Base-by-base conservation (phyloP, 371 early-diverging fungal species). In the Funneliformis caledonium region DNA sequence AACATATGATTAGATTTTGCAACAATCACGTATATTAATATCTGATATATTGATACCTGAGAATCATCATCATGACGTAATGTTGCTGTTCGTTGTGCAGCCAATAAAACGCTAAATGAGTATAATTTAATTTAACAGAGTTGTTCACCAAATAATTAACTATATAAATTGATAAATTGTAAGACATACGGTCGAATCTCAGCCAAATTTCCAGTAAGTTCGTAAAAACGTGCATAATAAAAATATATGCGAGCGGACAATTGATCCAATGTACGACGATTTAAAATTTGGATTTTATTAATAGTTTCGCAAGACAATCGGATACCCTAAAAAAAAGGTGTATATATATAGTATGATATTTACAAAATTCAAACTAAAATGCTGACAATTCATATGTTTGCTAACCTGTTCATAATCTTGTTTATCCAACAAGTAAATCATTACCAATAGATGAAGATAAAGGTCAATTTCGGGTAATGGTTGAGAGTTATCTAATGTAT, bases 241-340 rank as follows among this genome's bases (percentile, higher is more conserved):
- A 97, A 98, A 89, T 94, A 96, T 47, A 97, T 87, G 73, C 94
- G 93, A 65, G 97, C 96, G 8, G 95, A 91, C 45, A 98, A 83
- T 80, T 93, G 94, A 85, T 98, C 99, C 83, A 97, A 80, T 0
- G 96, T 95, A 83, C 97, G 91, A 80, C 97, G 92, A 88, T 97
- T 97, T 70, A 92, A 83, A 5, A 85, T 83, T 77, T 89, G 87
- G 50, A 95, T 87, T 59, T 83, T 85, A 22, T 88, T 86, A 50
- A 96, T 91, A 0, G 94, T 87, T 19, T 86, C 87, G 31, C 89
- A 88, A 2, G 95, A 89, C 60, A 96, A 84, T 70, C 87, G 85
- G 42, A 90, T 86, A 59, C 96, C 94, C 95, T 94, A 84, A 78
- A 65, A 76, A 50, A 59, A 19, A 26, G 59, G 42, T 45, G 56